phyloP scores from a whole-genome alignment of 352 stramenopile species.

The Elongisporangium undulatum region DNA sequence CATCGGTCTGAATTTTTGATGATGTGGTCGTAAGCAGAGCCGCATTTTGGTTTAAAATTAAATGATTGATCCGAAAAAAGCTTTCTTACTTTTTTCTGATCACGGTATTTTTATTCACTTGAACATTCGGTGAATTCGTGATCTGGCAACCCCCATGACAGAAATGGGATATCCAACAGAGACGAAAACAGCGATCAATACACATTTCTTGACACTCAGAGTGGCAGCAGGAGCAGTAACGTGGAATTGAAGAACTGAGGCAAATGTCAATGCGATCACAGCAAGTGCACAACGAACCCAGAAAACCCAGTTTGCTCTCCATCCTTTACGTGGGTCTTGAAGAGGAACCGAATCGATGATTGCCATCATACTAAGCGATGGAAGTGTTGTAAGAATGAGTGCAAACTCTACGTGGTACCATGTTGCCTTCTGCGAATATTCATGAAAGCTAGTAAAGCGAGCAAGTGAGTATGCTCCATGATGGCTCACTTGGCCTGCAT shows the following conservation, averaged over 20 bases:
- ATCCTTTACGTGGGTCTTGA: neutral
- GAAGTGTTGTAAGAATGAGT: neutral
- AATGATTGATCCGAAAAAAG: too few relatives aligned
- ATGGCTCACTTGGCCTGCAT: neutral
- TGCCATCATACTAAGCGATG: neutral
- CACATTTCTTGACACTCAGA: neutral
- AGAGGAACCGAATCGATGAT: neutral
- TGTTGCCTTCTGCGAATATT: neutral
- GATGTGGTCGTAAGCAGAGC: too few relatives aligned
- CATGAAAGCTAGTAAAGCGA: neutral
- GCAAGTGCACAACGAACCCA: neutral
- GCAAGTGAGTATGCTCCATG: neutral
- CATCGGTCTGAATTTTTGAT: too few relatives aligned
- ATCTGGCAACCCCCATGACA: slow-evolving; percentile 12
- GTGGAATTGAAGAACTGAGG: neutral
- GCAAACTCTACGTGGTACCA: neutral
- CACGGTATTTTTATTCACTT: too few relatives aligned
- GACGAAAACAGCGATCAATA: slow-evolving; percentile 10
- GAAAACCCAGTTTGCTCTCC: neutral
- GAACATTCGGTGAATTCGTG: too few relatives aligned
- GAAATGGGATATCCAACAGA: neutral
- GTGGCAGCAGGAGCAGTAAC: neutral
- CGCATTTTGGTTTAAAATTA: too few relatives aligned
- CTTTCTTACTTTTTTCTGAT: too few relatives aligned
- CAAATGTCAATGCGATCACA: neutral